Base-by-base conservation (phyloP, 768 basidiomycete species). In the Mycena capillaripes region DNA sequence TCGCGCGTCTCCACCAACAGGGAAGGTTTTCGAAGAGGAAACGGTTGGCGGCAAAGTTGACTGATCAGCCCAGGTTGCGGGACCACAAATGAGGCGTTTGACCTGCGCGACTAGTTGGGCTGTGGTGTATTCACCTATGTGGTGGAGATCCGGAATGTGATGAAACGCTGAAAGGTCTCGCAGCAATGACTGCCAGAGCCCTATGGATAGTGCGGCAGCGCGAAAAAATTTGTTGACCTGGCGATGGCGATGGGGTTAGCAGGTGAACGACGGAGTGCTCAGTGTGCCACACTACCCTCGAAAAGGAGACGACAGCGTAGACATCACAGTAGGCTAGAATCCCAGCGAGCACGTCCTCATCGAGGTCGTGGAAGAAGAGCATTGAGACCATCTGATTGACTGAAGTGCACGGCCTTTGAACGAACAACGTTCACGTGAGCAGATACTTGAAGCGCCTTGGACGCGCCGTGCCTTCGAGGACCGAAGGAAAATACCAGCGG, bases 331-430 rank as follows among this genome's bases (percentile, higher is more conserved):
- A 29, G 5, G 40, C 29, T 1, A 66, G 25, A 21, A 66, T 44
- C 21, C 23, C 38, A 3, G 23, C 27, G 27, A 66, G 42, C 6
- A 66, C 56, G 21, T 66, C 65, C 30, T 66, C 65, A 32, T 66
- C 55, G 7, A 66, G 65, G n/a, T 66, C 56, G 16, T 57, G 53
- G 38, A 42, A 42, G 38, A 42, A 42, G 38, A 14, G 38, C 60
- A 62, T 62, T 29, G 29, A 29, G 25, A 53, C 16, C 36, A 38
- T n/a, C n/a, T n/a, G n/a, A n/a, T n/a, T n/a, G n/a, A n/a, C n/a
- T n/a, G n/a, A n/a, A n/a, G n/a, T n/a, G n/a, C n/a, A n/a, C n/a
- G n/a, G n/a, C n/a, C n/a, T n/a, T n/a, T n/a, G n/a, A n/a, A n/a
- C n/a, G n/a, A n/a, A n/a, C n/a, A n/a, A n/a, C n/a, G n/a, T n/a